A percentile compares a stretch with the other conserved stretches of the same genome.
These are phyloP conservation scores for Ciborinia camelliae DNA, from an alignment of 2,329 filamentous ascomycete genomes.

Conservation along the genomic window DNA sequence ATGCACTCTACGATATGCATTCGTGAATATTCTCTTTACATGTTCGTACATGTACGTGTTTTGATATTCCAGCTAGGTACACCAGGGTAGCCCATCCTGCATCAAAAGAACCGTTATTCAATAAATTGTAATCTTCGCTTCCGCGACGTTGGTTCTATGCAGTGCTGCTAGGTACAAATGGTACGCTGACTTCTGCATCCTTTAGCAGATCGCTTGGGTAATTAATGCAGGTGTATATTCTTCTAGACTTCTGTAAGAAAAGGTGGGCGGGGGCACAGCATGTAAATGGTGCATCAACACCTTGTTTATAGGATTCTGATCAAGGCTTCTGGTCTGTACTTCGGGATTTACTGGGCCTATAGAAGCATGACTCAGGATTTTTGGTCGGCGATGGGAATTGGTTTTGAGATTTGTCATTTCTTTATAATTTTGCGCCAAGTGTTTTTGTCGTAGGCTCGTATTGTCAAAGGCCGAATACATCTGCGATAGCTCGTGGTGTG, in stretches of 20 bases:
- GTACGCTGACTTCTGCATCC: conserved; percentile 7
- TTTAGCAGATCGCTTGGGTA: not conserved
- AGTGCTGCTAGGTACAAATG: conserved; percentile 5
- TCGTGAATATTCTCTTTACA: too few species aligned
- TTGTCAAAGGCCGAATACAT: not conserved
- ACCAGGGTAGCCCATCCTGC: too few species aligned
- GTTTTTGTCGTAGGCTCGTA: not conserved
- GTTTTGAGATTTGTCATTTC: not conserved
- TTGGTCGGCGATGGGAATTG: not conserved
- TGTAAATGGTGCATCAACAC: not conserved
- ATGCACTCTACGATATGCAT: not conserved
- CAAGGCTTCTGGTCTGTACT: too few species aligned
- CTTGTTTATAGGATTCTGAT: not conserved
- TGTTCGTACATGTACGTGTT: too few species aligned
- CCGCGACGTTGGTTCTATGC: conserved; percentile 1
- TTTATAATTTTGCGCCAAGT: not conserved
- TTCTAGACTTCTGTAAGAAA: not conserved
- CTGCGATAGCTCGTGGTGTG: not conserved
- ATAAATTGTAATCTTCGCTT: not conserved
- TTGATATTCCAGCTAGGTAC: too few species aligned
- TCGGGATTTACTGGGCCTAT: not conserved
- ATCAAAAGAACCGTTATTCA: not conserved
- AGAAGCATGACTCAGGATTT: too few species aligned
- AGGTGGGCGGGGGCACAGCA: not conserved
- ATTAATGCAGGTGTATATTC: not conserved